These are phyloP conservation scores for Wickerhamomyces ciferrii DNA, from an alignment of 805 yeast genomes.

Conservation along the genomic window DNA sequence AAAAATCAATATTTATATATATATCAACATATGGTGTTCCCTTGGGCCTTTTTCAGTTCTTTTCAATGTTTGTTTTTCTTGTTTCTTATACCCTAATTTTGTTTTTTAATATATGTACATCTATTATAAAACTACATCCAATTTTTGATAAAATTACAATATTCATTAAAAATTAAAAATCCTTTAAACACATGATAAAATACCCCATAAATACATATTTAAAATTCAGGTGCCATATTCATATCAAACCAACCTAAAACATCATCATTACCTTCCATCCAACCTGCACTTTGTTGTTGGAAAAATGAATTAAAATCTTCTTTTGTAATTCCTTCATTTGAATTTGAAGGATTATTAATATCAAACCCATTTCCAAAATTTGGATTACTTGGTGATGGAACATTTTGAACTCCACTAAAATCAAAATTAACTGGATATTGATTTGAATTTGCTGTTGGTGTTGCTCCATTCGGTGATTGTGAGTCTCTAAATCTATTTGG, in stretches of 20 bases:
- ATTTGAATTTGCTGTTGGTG: conserved; percentile 4
- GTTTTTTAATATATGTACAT: no score
- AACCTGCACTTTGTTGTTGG: conserved; percentile 79
- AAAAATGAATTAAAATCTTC: conserved; percentile 51
- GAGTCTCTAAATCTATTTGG: not conserved
- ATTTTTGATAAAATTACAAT: not conserved
- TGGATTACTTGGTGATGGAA: conserved; percentile 9
- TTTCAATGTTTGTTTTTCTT: not conserved
- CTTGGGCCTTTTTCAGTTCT: not conserved
- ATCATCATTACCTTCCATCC: conserved; percentile 86
- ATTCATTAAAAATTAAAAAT: conserved; percentile 7
- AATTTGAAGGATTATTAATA: conserved; percentile 1
- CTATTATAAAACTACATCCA: no score
- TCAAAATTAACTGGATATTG: conserved; percentile 9
- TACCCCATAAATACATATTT: no score
- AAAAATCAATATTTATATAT: no score
- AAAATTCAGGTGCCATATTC: conserved; percentile 64
- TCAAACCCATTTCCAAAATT: conserved; percentile 3
- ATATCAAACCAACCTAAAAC: conserved; percentile 92
- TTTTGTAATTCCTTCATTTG: conserved; percentile 19
- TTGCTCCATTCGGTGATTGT: not conserved
- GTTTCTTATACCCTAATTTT: not conserved
- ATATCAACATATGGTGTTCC: not conserved
- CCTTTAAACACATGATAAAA: conserved; percentile 8
- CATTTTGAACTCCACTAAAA: conserved; percentile 9